These are phyloP conservation scores for Triglochin maritima DNA, from an alignment of 106 monocot species.

Conservation along the genomic window DNA sequence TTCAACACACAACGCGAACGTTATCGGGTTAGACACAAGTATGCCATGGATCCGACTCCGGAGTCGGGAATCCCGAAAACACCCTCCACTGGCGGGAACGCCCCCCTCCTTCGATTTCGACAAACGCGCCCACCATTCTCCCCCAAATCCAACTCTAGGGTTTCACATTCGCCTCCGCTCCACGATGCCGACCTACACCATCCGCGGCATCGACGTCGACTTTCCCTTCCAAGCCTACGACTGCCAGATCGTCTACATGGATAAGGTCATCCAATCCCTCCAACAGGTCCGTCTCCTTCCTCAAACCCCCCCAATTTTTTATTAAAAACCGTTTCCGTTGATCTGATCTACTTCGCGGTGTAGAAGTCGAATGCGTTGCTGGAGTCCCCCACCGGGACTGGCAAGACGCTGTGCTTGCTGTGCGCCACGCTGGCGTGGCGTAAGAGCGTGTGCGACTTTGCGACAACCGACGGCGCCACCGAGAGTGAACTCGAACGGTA, in stretches of 20 bases:
- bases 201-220: slow-evolving; percentile 88
- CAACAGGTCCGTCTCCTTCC: slow-evolving; percentile 44
- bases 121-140: too few species aligned
- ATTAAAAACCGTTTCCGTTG: not conserved
- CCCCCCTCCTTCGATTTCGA: not conserved
- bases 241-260: slow-evolving; percentile 95
- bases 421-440: slow-evolving; percentile 93
- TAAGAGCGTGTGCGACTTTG: slow-evolving; percentile 38
- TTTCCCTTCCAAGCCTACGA: slow-evolving; percentile 35
- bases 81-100: not conserved
- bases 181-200: slow-evolving; percentile 71
- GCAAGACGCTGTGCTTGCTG: slow-evolving; percentile 81
- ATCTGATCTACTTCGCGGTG: not conserved
- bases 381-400: slow-evolving; percentile 96
- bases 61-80: not conserved
- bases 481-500: slow-evolving; percentile 29
- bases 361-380: slow-evolving; percentile 77
- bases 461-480: not conserved
- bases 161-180: not conserved
- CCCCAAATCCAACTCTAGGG: not conserved
- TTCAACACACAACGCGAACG: too few species aligned
- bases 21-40: too few species aligned
- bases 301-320: not conserved
- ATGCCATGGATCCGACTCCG: too few species aligned
- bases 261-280: slow-evolving; percentile 82